Evolutionary conservation across 1,284 basidiomycete species (phyloP).

Genomic region (Ceratobasidium sp.): DNA sequence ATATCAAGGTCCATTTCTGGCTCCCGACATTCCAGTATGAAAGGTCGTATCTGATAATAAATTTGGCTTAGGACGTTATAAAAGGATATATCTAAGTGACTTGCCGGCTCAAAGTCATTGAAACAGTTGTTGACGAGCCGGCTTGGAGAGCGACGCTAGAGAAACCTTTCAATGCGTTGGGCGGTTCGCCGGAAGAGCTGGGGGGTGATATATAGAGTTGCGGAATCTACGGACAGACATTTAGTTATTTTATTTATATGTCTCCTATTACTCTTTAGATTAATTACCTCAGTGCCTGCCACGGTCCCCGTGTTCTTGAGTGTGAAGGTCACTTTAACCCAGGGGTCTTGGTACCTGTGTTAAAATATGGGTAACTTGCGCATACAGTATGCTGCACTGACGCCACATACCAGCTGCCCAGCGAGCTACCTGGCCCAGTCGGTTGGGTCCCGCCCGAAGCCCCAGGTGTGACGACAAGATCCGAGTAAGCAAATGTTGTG

Average conservation of each 20-base stretch:
- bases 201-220: slow-evolving; percentile 49
- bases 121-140: slow-evolving; percentile 60
- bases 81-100: slow-evolving; percentile 3
- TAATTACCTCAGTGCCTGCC: slow-evolving; percentile 38
- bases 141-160: slow-evolving; percentile 61
- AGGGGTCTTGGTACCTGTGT: slow-evolving; percentile 48
- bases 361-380: slow-evolving; percentile 33
- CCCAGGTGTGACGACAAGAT: slow-evolving; percentile 36
- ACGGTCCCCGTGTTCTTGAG: slow-evolving; percentile 43
- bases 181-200: slow-evolving; percentile 45
- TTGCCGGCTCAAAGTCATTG: slow-evolving; percentile 55
- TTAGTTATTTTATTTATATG: not conserved
- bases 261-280: not conserved
- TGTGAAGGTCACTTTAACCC: slow-evolving; percentile 45
- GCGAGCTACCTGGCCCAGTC: slow-evolving; percentile 46
- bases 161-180: slow-evolving; percentile 58
- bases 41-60: slow-evolving; percentile 50
- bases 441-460: slow-evolving; percentile 40
- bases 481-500: slow-evolving; percentile 60
- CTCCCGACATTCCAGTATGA: slow-evolving; percentile 49
- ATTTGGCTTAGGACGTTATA: not conserved
- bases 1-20: slow-evolving; percentile 48
- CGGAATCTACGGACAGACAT: slow-evolving; percentile 26
- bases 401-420: slow-evolving; percentile 46
- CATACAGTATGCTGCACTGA: not conserved